phyloP scores from a whole-genome alignment of 345 rosid species.

The Garcia nutans region DNA sequence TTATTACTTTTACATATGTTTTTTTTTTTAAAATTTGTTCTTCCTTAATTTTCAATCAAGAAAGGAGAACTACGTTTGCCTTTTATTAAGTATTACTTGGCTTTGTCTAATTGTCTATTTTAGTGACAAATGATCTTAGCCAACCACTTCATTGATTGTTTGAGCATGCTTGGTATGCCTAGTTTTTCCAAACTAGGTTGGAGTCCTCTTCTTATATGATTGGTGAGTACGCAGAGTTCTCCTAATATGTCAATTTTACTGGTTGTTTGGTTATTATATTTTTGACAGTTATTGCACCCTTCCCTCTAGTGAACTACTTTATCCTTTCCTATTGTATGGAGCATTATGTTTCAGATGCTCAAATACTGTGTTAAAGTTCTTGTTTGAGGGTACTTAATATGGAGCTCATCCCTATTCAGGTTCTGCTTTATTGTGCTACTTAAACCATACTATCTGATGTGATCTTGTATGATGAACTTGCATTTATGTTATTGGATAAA shows the following conservation, averaged over 20 bases:
- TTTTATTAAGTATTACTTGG: not conserved
- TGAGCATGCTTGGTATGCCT: not conserved
- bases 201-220: not conserved
- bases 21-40: no score
- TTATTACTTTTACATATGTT: no score
- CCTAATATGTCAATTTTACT: not conserved
- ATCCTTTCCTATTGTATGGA: not conserved
- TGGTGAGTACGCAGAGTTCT: no score
- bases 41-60: no score
- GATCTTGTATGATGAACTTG: not conserved
- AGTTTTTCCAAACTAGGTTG: not conserved
- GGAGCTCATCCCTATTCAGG: not conserved
- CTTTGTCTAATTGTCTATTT: not conserved
- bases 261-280: not conserved
- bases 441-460: not conserved
- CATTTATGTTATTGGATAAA: not conserved
- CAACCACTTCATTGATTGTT: conserved; percentile 1
- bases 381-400: no score
- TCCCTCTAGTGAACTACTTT: conserved; percentile 1
- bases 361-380: no score
- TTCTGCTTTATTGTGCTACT: not conserved
- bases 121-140: not conserved
- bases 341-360: no score
- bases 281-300: not conserved
- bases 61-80: not conserved